Percentiles rank a stretch among this genome's conserved stretches.
Conservation (phyloP, 768 basidiomycete genomes). For the Trametopsis cervina region DNA sequence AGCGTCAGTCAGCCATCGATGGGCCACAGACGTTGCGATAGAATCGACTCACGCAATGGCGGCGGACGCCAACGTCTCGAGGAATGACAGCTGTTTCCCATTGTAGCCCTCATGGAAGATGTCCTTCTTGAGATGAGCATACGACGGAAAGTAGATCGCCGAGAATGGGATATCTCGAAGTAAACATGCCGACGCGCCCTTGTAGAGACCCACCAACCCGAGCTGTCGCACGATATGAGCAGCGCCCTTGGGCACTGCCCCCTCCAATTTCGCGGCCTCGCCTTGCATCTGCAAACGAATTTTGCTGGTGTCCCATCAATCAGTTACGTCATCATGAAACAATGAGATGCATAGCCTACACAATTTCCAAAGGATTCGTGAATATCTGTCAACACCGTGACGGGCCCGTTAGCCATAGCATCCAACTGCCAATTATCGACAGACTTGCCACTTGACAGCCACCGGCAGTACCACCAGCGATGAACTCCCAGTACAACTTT, state of each 20-base stretch:
- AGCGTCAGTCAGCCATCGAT: too few relatives aligned
- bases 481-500: slow-evolving; percentile 80
- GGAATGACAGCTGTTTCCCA: slow-evolving; percentile 85
- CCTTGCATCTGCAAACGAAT: slow-evolving; percentile 95
- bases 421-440: neutral
- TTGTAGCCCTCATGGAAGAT: slow-evolving; percentile 94
- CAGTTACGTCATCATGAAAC: slow-evolving; percentile 4
- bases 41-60: slow-evolving; percentile 62
- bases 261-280: slow-evolving; percentile 84
- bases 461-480: slow-evolving; percentile 90
- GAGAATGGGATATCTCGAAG: slow-evolving; percentile 97
- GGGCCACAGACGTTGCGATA: neutral
- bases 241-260: slow-evolving; percentile 77
- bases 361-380: slow-evolving; percentile 95
- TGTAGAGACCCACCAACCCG: slow-evolving; percentile 89
- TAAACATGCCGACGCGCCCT: slow-evolving; percentile 87
- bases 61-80: slow-evolving; percentile 81
- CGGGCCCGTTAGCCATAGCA: neutral
- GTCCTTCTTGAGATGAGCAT: slow-evolving; percentile 88
- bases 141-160: slow-evolving; percentile 85
- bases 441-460: slow-evolving; percentile 92
- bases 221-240: slow-evolving; percentile 89
- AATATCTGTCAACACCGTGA: slow-evolving; percentile 59
- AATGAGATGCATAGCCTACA: slow-evolving; percentile 42
- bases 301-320: slow-evolving; percentile 44